Evolutionary conservation across 1,284 basidiomycete species (phyloP), one percentile per base, ranked within the genome.

Genomic region (Wallemia ichthyophaga): DNA sequence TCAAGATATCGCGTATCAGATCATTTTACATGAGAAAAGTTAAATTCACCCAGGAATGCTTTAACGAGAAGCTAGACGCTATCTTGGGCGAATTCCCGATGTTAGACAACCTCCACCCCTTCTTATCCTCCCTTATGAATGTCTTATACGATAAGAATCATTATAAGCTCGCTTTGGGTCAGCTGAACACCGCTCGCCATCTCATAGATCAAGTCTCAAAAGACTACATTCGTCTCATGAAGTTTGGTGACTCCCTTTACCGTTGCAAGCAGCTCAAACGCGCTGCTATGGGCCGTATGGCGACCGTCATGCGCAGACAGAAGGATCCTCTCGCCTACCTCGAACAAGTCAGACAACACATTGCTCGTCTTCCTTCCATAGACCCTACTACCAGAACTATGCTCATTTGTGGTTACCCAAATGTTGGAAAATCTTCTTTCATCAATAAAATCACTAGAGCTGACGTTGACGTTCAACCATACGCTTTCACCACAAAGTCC

Each of bases 61-160:
- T 98, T 65, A 89, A 92, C 64, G 92, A 98, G 72, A 95, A 96
- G 71, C 78, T 99, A 31, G 82, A 83, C 61, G 83, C 82, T 31
- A 99, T 99, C 67, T 73, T 99, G 65, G 78, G 79, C 56, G 92
- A 98, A 69, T 99, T 99, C 71, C 92, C 92, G 21, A 82, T 96
- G 70, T 82, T 98, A 61, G 91, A 98, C 71, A 89, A 95, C 68
- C 75, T 95, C 7, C 89, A 95, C 69, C 89, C 89, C 1, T 95
- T 95, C 75, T 75, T 94, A 26, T 79, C 87, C 2, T 89, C 86
- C 1, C 75, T 95, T 28, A 80, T 95, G 75, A 95, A 95, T 69
- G 89, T 95, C 13, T 76, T 95, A 31, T 95, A 95, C 72, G 89
- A 95, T 77, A 95, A 94, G 73, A 94, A 94, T 68, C 89, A 95